phyloP scores from a whole-genome alignment of 2,329 filamentous ascomycete genomes.

The Claviceps maximensis region DNA sequence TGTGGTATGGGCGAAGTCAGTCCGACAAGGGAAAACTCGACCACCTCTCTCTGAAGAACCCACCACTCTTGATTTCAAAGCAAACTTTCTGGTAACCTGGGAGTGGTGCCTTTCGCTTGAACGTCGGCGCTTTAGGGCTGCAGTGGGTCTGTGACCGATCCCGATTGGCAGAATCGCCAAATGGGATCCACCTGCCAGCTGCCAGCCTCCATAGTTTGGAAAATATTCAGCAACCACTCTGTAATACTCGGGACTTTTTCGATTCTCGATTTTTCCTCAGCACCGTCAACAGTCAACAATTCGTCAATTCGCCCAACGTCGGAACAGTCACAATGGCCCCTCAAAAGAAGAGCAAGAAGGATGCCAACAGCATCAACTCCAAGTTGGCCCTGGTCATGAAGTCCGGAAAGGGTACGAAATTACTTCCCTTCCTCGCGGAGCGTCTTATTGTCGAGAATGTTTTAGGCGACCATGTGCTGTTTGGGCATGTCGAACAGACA shows the following conservation, averaged over 20 bases:
- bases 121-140: slow-evolving; percentile 28
- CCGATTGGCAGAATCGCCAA: neutral
- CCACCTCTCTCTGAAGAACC: slow-evolving; percentile 18
- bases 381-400: slow-evolving; percentile 51
- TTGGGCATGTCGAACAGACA: neutral
- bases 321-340: slow-evolving; percentile 44
- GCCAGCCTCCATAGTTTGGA: neutral
- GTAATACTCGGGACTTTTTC: neutral
- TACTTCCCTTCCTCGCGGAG: neutral
- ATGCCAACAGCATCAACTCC: slow-evolving; percentile 57
- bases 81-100: slow-evolving; percentile 24
- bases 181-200: neutral
- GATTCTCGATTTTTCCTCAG: slow-evolving; percentile 10
- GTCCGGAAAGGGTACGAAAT: slow-evolving; percentile 59
- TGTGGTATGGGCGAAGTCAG: slow-evolving; percentile 22
- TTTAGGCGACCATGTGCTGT: neutral
- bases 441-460: neutral
- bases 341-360: slow-evolving; percentile 75
- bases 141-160: neutral
- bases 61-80: slow-evolving; percentile 42
- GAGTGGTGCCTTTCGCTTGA: slow-evolving; percentile 22
- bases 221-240: neutral
- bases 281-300: slow-evolving; percentile 11
- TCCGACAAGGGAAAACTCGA: slow-evolving; percentile 15
- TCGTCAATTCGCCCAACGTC: slow-evolving; percentile 17